These are phyloP conservation scores for Allium cepa DNA, from an alignment of 106 monocot species.

Conservation along the genomic window DNA sequence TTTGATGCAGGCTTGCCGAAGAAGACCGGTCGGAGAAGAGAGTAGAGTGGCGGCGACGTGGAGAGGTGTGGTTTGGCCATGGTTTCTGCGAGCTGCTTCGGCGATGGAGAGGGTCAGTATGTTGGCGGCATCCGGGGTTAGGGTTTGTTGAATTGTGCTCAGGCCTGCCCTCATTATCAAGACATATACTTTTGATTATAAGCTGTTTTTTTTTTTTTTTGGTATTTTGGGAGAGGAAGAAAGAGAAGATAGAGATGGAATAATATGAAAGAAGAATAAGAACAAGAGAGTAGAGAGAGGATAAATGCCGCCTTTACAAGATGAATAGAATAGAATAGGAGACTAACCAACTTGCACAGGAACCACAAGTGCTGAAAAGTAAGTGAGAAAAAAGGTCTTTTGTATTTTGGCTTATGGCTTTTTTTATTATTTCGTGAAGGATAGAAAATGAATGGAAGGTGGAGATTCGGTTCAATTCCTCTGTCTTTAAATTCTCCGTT, in stretches of 20 bases:
- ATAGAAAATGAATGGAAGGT: too few species aligned
- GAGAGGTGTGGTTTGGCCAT: slow-evolving; percentile 74
- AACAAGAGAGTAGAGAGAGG: slow-evolving; percentile 1
- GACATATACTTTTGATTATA: slow-evolving; percentile 5
- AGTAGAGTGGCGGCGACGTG: slow-evolving; percentile 73
- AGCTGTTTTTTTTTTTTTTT: background rate
- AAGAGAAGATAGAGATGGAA: background rate
- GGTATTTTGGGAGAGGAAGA: background rate
- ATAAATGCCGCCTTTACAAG: slow-evolving; percentile 10
- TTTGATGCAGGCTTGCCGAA: slow-evolving; percentile 60
- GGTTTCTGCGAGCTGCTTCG: slow-evolving; percentile 42
- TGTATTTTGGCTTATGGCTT: too few species aligned
- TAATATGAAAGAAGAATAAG: background rate
- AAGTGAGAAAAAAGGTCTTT: too few species aligned
- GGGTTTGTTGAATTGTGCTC: slow-evolving; percentile 69
- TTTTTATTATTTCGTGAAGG: too few species aligned
- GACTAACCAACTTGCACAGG: slow-evolving; percentile 5
- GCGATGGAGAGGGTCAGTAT: slow-evolving; percentile 40
- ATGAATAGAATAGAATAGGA: background rate
- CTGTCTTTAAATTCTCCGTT: too few species aligned
- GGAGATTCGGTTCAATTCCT: too few species aligned
- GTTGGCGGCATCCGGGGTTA: slow-evolving; percentile 55
- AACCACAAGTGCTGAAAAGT: too few species aligned
- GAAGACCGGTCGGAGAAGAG: slow-evolving; percentile 33
- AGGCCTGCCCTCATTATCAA: slow-evolving; percentile 40